A percentile compares a stretch with the other conserved stretches of the same genome.
Evolutionary conservation across 495 filamentous ascomycete genomes (phyloP).

Genomic region (Xylaria longipes): DNA sequence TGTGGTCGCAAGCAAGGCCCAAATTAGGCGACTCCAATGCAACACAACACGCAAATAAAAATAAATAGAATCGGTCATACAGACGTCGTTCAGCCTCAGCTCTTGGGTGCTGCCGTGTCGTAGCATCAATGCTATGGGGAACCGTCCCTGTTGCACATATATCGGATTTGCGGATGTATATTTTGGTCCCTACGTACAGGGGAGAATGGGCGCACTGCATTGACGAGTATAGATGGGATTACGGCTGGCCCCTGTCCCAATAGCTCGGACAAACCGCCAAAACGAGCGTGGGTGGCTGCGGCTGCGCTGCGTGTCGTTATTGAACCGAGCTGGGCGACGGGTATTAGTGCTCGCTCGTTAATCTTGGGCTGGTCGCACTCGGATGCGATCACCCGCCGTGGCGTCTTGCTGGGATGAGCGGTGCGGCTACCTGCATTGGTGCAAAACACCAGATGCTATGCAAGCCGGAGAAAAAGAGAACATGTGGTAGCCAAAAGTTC

Average conservation of each 20-base stretch:
- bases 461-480: constrained; percentile 22
- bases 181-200: constrained; percentile 2
- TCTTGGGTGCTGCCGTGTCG: constrained; percentile 10
- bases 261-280: constrained; percentile 6
- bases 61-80: constrained; percentile 7
- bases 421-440: constrained; percentile 40
- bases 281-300: constrained; percentile 12
- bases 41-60: constrained; percentile 7
- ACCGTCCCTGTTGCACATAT: not conserved
- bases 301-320: not conserved
- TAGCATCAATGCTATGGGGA: not conserved
- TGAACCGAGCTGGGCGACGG: not conserved
- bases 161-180: not conserved
- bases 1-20: not conserved
- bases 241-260: constrained; percentile 7
- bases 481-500: constrained; percentile 15
- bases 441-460: constrained; percentile 24
- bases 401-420: constrained; percentile 29
- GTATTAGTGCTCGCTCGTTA: constrained; percentile 22
- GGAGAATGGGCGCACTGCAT: constrained; percentile 9
- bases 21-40: not conserved
- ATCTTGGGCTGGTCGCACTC: constrained; percentile 22
- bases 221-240: not conserved
- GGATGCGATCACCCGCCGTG: constrained; percentile 29
- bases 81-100: constrained; percentile 14